Conservation (phyloP, 257 asterid genomes). For the Linaria vulgaris region DNA sequence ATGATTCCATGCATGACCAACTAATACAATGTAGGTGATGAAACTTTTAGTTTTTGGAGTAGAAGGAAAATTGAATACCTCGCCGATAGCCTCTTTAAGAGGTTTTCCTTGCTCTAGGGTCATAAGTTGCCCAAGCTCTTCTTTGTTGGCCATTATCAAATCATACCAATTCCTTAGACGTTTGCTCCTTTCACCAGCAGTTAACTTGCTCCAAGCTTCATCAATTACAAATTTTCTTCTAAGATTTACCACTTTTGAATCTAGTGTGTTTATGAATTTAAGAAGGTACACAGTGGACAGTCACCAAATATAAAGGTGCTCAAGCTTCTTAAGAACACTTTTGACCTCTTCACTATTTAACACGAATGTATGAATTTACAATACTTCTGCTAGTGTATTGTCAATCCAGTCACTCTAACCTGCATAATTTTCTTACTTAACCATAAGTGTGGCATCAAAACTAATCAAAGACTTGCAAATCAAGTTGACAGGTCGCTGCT, state of each 20-base stretch:
- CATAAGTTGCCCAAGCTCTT: constrained; percentile 92
- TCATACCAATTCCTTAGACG: constrained; percentile 85
- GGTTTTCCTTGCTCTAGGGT: constrained; percentile 98
- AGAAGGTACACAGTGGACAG: not conserved
- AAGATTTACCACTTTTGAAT: constrained; percentile 16
- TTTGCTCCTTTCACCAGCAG: constrained; percentile 94
- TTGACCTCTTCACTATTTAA: not conserved
- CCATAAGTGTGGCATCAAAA: too few relatives aligned
- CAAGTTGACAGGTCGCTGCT: not conserved
- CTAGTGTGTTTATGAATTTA: constrained; percentile 7
- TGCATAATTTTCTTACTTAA: too few relatives aligned
- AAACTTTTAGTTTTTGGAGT: constrained; percentile 12
- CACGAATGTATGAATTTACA: not conserved
- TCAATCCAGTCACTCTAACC: not conserved
- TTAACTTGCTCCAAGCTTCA: constrained; percentile 93
- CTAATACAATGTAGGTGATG: constrained; percentile 7
- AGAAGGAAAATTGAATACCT: constrained; percentile 52
- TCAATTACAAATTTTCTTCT: constrained; percentile 15
- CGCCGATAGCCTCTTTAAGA: constrained; percentile 92
- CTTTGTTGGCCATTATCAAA: constrained; percentile 75
- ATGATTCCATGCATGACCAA: constrained; percentile 20
- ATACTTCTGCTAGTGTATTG: not conserved
- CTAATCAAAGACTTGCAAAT: constrained; percentile 10
- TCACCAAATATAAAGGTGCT: not conserved
- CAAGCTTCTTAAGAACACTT: constrained; percentile 4